Evolutionary conservation across 176 grass and related monocot species (phyloP), one percentile per base, ranked within the genome.

Genomic region (Leersia perrieri): DNA sequence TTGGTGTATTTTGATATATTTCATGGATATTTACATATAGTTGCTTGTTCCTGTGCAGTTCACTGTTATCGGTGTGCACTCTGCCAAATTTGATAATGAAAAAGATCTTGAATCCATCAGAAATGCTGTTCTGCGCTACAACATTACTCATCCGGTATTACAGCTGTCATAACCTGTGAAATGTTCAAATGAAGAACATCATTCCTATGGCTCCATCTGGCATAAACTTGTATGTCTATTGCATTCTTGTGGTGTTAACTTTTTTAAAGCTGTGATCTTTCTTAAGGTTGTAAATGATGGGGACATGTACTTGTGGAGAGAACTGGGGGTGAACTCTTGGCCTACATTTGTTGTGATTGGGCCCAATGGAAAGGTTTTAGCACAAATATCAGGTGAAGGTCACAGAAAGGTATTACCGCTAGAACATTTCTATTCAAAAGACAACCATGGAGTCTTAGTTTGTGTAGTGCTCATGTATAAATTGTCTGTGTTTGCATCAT

Each of bases 1-100:
- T 77, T 72, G 60, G 72, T 25, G 53, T n/a, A 87, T 33, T 86
- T 73, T 66, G 62, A 60, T 88, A 40, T 14, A 18, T 80, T 27
- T 78, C 47, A 53, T 58, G 29, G 47, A 60, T 78, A 73, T 60
- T 81, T 57, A 78, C 53, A 45, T 55, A 6, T 38, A 36, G 66
- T 40, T 87, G 25, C 68, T 84, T 85, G 27, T 53, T 88, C 70
- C 1, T 88, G 33, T 77, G 66, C 78, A 98, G 95, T 98, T 98
- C 84, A 93, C 95, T 75, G 92, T 98, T 89, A 83, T 98, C 74
- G 92, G 95, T 57, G 95, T 98, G 63, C 95, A 98, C 81, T 94
- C 95, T 87, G 95, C 95, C 49, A 98, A 98, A 94, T 98, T 98
- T 77, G 90, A 95, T 77, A 98, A 98, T 45, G 95, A 98, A 84